Base-by-base conservation (phyloP, 2,329 filamentous ascomycete genomes). In the Pyrenochaeta sp. region DNA sequence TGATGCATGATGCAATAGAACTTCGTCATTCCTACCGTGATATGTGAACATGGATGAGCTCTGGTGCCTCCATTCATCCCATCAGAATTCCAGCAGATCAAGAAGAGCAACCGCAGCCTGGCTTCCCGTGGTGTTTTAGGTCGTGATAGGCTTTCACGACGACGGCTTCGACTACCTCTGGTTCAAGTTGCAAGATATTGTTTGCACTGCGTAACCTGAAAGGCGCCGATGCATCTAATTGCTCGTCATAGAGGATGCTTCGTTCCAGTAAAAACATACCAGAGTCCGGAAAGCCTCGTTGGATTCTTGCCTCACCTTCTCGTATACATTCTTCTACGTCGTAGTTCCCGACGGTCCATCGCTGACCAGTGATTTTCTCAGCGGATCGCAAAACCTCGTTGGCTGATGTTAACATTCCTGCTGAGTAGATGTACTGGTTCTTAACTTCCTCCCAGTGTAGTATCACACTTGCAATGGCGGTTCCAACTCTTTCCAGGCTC, bases 181-280 rank as follows among this genome's bases (percentile, higher is more conserved):
- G 21, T 2, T 31, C 14, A 21, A 64, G 51, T 13, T 47, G 27
- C n/a, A 67, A 39, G 4, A 46, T 3, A 6, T 29, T 15, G 27
- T 64, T 63, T 11, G 44, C 55, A 23, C 55, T 67, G 31, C 50
- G 46, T 26, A 57, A 37, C 36, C 58, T 34, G 39, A 74, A 73
- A 1, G 61, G 44, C 14, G 45, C 44, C 3, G 44, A 51, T 2
- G 59, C 50, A 35, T 50, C 45, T 28, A 70, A 49, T 18, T 48
- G 23, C 36, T 62, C 53, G 39, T 74, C 71, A 42, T 68, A 72
- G 19, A 74, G 40, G 3, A 74, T 53, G 38, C 65, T 70, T 36
- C 69, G 55, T 42, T 73, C 68, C 40, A 73, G 57, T 29, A 74
- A 44, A 28, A 70, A 67, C 62, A 72, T 69, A 3, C 65, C 68